phyloP scores from a whole-genome alignment of 805 yeast species.

The Kregervanrija fluxuum region DNA sequence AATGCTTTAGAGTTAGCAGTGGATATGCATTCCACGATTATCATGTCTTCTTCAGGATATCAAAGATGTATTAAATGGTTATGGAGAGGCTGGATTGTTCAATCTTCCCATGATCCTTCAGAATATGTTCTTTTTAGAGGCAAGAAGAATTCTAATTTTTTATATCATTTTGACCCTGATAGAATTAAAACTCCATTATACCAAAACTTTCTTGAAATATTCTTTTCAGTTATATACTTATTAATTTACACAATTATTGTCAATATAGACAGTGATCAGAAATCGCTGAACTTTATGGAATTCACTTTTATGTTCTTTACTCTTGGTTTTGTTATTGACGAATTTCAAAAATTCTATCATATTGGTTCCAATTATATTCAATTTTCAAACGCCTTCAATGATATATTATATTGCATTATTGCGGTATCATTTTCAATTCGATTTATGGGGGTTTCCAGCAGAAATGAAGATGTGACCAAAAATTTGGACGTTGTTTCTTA shows the following conservation, averaged over 20 bases:
- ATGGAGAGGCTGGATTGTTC: conserved; percentile 92
- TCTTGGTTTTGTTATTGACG: conserved; percentile 60
- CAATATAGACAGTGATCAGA: conserved; percentile 43
- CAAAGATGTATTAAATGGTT: conserved; percentile 85
- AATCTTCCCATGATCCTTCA: conserved; percentile 60
- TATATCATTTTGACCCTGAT: conserved; percentile 70
- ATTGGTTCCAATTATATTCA: conserved; percentile 67
- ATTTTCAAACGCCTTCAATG: conserved; percentile 77
- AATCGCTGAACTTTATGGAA: conserved; percentile 41
- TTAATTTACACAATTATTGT: conserved; percentile 55
- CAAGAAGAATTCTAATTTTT: conserved; percentile 45
- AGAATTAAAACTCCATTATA: conserved; percentile 80
- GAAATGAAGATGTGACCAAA: conserved; percentile 18
- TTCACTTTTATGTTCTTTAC: conserved; percentile 57
- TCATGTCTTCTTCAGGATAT: conserved; percentile 74
- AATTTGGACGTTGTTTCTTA: conserved; percentile 37
- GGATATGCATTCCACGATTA: conserved; percentile 71
- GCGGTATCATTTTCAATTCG: conserved; percentile 49
- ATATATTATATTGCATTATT: conserved; percentile 53
- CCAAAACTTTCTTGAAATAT: conserved; percentile 67
- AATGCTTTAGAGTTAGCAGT: conserved; percentile 81
- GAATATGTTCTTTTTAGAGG: conserved; percentile 61
- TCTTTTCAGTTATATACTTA: conserved; percentile 58
- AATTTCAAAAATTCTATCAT: conserved; percentile 61
- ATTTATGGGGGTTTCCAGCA: conserved; percentile 31